phyloP scores from a whole-genome alignment of 805 yeast genomes.

The Myxozyma neotropica region DNA sequence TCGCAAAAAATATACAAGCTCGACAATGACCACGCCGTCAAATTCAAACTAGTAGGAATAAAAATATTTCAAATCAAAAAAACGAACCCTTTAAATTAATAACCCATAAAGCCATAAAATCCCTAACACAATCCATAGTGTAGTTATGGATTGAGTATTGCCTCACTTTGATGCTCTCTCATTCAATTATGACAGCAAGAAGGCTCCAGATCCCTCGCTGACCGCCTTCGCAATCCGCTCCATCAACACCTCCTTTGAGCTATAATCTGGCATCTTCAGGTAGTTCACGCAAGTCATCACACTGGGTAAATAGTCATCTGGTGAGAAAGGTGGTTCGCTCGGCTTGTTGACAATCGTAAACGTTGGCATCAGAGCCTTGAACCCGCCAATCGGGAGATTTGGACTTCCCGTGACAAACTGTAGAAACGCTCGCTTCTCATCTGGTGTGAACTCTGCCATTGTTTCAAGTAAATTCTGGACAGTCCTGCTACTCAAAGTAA shows the following conservation, averaged over 20 bases:
- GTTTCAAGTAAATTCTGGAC: constrained; percentile 64
- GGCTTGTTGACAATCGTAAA: constrained; percentile 82
- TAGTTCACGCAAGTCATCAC: constrained; percentile 99
- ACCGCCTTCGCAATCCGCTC: constrained; percentile 68
- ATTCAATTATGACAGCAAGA: constrained; percentile 20
- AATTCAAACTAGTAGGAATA: neutral
- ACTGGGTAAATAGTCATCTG: constrained; percentile 87
- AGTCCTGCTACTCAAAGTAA: constrained; percentile 64
- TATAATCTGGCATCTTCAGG: constrained; percentile 82
- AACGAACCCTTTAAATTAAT: too few species aligned
- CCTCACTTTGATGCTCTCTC: too few species aligned
- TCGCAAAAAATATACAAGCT: neutral
- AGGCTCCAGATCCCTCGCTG: constrained; percentile 74
- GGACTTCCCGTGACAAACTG: constrained; percentile 95
- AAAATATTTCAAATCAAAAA: neutral
- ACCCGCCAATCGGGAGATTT: constrained; percentile 90
- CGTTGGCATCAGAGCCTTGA: constrained; percentile 75
- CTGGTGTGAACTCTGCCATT: constrained; percentile 55
- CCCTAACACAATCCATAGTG: neutral
- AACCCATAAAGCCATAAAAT: neutral
- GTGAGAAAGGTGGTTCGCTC: constrained; percentile 65
- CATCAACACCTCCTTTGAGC: constrained; percentile 61
- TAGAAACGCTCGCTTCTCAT: constrained; percentile 70
- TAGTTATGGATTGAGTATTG: neutral
- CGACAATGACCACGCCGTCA: neutral